phyloP scores from a whole-genome alignment of 1,284 basidiomycete genomes.

The Rhodotorula sp. region DNA sequence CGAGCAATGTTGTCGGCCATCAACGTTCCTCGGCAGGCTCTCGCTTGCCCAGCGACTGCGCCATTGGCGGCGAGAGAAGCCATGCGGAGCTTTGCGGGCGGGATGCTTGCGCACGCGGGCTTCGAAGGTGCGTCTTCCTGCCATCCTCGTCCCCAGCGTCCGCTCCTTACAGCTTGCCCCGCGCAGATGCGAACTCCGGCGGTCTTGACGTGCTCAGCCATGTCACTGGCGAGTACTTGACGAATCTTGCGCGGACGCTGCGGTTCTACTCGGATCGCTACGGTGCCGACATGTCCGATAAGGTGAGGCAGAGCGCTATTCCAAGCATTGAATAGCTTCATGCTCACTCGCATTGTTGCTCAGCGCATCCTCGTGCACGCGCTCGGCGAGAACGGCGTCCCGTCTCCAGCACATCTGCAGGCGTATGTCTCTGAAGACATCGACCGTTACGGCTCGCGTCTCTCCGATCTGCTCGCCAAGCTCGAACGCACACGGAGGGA shows the following conservation, averaged over 20 bases:
- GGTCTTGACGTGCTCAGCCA: conserved; percentile 78
- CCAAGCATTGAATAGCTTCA: not conserved
- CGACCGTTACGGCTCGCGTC: conserved; percentile 71
- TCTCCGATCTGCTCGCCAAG: conserved; percentile 80
- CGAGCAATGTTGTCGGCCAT: not conserved
- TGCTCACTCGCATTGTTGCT: conserved; percentile 9
- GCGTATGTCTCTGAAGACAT: conserved; percentile 87
- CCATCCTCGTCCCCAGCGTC: not conserved
- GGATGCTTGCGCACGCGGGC: conserved; percentile 75
- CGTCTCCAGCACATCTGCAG: conserved; percentile 72
- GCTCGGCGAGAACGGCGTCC: conserved; percentile 79
- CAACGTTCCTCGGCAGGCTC: not conserved
- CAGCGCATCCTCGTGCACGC: conserved; percentile 90
- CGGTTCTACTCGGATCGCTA: conserved; percentile 78
- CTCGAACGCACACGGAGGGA: conserved; percentile 78
- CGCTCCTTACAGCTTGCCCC: not conserved
- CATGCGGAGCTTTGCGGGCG: conserved; percentile 5
- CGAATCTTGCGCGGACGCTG: conserved; percentile 82
- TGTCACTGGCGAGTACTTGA: conserved; percentile 75
- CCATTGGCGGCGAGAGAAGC: conserved; percentile 16
- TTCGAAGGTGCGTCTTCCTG: conserved; percentile 69
- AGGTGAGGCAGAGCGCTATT: conserved; percentile 59
- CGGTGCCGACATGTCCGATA: conserved; percentile 70
- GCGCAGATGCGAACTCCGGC: conserved; percentile 55
- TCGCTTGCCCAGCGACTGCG: conserved; percentile 12